These are phyloP conservation scores for Cladorrhinum samala DNA, from an alignment of 495 filamentous ascomycete genomes.

Conservation along the genomic window DNA sequence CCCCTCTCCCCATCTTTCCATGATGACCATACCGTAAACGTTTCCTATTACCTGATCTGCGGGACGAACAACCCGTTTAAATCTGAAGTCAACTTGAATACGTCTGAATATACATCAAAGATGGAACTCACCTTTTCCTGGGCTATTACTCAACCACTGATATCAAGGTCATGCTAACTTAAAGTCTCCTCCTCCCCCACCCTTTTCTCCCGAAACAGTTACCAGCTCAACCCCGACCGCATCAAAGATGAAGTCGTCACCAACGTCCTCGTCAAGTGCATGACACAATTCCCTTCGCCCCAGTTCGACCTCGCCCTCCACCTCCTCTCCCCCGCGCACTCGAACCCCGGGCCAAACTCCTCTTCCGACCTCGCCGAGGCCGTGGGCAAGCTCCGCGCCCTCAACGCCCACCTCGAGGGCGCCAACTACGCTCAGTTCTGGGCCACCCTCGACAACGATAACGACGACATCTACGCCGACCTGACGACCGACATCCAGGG, in stretches of 20 bases:
- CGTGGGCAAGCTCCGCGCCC: constrained; percentile 75
- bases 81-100: constrained; percentile 51
- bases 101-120: constrained; percentile 57
- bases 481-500: constrained; percentile 87
- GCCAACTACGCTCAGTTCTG: constrained; percentile 90
- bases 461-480: constrained; percentile 94
- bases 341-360: constrained; percentile 36
- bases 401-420: constrained; percentile 78
- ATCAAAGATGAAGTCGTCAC: constrained; percentile 93
- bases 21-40: constrained; percentile 74
- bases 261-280: constrained; percentile 96
- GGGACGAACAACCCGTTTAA: constrained; percentile 41
- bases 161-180: constrained; percentile 6
- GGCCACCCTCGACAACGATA: constrained; percentile 82
- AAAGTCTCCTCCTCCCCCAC: constrained; percentile 13
- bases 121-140: constrained; percentile 9
- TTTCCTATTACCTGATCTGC: constrained; percentile 97
- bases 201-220: constrained; percentile 47
- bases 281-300: constrained; percentile 94
- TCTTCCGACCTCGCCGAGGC: constrained; percentile 68
- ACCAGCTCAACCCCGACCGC: constrained; percentile 99
- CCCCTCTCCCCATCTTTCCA: constrained; percentile 20
- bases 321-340: constrained; percentile 59
- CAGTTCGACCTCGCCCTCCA: constrained; percentile 92
- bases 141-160: neutral